These are phyloP conservation scores for Magnusiomyces paraingens DNA, from an alignment of 1,139 yeast species.

Conservation along the genomic window DNA sequence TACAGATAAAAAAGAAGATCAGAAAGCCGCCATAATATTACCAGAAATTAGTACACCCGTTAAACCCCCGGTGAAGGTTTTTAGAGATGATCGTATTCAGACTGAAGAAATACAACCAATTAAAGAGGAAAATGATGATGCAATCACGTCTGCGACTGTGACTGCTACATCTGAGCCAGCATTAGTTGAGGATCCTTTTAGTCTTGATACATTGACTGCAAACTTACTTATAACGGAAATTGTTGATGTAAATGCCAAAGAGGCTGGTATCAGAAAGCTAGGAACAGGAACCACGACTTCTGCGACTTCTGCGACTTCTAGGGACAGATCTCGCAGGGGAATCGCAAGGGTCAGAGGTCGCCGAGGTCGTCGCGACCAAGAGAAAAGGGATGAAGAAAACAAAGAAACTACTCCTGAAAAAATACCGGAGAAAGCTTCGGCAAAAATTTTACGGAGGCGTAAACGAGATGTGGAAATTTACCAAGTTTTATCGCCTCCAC, in stretches of 20 bases:
- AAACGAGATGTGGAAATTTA: background rate
- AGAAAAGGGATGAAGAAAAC: background rate
- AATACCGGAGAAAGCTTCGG: background rate
- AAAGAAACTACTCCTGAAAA: background rate
- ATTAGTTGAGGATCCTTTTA: background rate
- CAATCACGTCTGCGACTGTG: too few relatives aligned
- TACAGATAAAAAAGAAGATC: too few relatives aligned
- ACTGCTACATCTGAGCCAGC: too few relatives aligned
- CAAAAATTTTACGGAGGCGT: background rate
- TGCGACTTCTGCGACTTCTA: too few relatives aligned
- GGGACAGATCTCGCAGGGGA: too few relatives aligned
- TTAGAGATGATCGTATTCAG: too few relatives aligned
- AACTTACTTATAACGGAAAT: background rate
- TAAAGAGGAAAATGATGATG: too few relatives aligned
- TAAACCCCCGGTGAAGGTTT: too few relatives aligned
- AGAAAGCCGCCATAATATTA: too few relatives aligned
- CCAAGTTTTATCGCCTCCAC: background rate
- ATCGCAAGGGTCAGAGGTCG: background rate
- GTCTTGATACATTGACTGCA: background rate
- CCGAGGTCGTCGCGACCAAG: background rate
- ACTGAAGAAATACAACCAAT: too few relatives aligned
- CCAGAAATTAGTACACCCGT: too few relatives aligned
- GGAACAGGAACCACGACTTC: background rate
- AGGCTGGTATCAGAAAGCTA: background rate
- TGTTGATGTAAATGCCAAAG: background rate